These are phyloP conservation scores for Zoysia matrella DNA, from an alignment of 202 grass and related monocot species.

Conservation along the genomic window DNA sequence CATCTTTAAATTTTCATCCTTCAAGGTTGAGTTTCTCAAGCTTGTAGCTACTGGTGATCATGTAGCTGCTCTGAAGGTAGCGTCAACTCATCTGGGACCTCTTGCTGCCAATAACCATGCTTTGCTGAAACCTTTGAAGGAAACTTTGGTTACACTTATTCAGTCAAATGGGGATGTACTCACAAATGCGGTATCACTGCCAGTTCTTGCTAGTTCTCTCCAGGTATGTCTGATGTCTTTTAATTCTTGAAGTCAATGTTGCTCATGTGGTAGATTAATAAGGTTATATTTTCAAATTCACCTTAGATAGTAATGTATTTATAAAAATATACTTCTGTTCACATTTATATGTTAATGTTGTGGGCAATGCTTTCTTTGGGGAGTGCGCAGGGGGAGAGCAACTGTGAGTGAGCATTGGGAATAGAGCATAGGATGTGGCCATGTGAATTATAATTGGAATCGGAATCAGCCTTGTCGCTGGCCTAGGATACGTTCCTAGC, in stretches of 20 bases:
- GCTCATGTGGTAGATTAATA: conserved; percentile 33
- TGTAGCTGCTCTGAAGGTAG: conserved; percentile 72
- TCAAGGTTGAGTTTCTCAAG: conserved; percentile 94
- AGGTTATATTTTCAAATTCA: neutral
- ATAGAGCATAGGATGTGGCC: no score
- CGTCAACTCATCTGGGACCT: conserved; percentile 75
- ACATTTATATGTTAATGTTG: no score
- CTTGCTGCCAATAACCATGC: conserved; percentile 81
- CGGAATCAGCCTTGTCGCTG: no score
- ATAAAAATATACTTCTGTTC: no score
- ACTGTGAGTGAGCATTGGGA: no score
- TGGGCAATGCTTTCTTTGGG: no score
- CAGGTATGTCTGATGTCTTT: conserved; percentile 57
- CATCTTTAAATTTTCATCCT: conserved; percentile 15
- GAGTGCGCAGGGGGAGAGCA: no score
- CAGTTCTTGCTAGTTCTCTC: conserved; percentile 86
- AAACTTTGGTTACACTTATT: conserved; percentile 85
- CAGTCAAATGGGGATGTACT: conserved; percentile 72
- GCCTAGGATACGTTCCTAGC: no score
- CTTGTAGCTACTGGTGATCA: conserved; percentile 78
- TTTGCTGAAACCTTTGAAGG: conserved; percentile 98
- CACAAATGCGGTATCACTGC: conserved; percentile 65
- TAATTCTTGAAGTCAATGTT: conserved; percentile 4
- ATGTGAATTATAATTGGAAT: no score
- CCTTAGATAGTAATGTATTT: no score